Conservation (phyloP, 805 yeast species). For the Candida parachauliodes region DNA sequence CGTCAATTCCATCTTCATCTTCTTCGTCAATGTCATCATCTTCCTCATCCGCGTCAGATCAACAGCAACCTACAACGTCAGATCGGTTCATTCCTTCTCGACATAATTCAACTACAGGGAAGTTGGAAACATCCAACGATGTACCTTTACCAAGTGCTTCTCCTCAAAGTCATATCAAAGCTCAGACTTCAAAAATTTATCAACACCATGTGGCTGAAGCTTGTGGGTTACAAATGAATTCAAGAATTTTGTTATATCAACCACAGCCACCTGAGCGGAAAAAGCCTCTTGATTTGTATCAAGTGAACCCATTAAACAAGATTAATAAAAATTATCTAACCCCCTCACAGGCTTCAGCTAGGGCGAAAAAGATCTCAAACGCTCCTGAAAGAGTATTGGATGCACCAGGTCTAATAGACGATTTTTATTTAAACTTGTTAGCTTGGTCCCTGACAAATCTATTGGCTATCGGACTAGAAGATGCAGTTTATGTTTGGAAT, state of each 20-base stretch:
- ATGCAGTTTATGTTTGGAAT: slow-evolving; percentile 86
- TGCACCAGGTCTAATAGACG: slow-evolving; percentile 93
- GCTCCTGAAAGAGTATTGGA: slow-evolving; percentile 92
- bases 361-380: slow-evolving; percentile 74
- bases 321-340: slow-evolving; percentile 30
- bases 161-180: slow-evolving; percentile 53
- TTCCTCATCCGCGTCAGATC: slow-evolving; percentile 23
- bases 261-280: slow-evolving; percentile 75
- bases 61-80: slow-evolving; percentile 20
- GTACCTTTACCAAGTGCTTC: slow-evolving; percentile 45
- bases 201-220: slow-evolving; percentile 89
- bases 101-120: slow-evolving; percentile 38
- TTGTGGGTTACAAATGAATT: slow-evolving; percentile 81
- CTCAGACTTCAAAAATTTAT: slow-evolving; percentile 54
- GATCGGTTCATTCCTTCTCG: slow-evolving; percentile 45
- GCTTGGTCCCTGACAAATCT: slow-evolving; percentile 84
- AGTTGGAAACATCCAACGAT: slow-evolving; percentile 29
- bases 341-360: slow-evolving; percentile 55
- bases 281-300: slow-evolving; percentile 31
- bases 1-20: slow-evolving; percentile 25
- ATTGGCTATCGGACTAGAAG: slow-evolving; percentile 84
- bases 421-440: slow-evolving; percentile 80
- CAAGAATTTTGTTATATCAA: slow-evolving; percentile 79
- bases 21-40: slow-evolving; percentile 24
- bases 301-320: slow-evolving; percentile 14